A percentile compares a stretch with the other conserved stretches of the same genome.
phyloP scores from a whole-genome alignment of 2,329 filamentous ascomycete species.

The Cladosporium sp. region DNA sequence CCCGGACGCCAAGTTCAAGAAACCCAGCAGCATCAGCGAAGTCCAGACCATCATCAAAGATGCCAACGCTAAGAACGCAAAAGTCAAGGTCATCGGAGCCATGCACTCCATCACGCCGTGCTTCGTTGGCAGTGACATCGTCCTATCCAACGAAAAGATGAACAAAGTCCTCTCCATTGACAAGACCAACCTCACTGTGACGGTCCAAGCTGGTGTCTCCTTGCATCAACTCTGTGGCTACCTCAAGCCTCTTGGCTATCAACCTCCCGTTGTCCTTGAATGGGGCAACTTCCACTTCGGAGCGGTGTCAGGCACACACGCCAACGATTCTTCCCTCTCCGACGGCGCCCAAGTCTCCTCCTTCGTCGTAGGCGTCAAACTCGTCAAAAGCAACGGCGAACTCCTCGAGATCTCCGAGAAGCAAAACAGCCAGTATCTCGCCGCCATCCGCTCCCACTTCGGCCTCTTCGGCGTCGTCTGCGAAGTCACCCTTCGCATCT shows the following conservation, averaged over 20 bases:
- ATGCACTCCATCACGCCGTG: slow-evolving; percentile 23
- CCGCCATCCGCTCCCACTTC: slow-evolving; percentile 22
- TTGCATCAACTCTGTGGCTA: slow-evolving; percentile 20
- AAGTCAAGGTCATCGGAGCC: slow-evolving; percentile 23
- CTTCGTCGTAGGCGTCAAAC: slow-evolving; percentile 23
- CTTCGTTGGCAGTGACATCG: slow-evolving; percentile 19
- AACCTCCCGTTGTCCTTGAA: slow-evolving; percentile 23
- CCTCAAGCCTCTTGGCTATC: slow-evolving; percentile 21
- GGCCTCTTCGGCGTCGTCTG: slow-evolving; percentile 23
- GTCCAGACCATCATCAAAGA: slow-evolving; percentile 21
- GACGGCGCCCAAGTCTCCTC: slow-evolving; percentile 18
- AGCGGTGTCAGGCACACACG: slow-evolving; percentile 18
- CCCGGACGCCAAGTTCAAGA: slow-evolving; percentile 22
- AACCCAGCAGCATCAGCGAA: slow-evolving; percentile 14
- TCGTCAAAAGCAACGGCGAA: slow-evolving; percentile 15
- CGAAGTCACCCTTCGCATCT: slow-evolving; percentile 21
- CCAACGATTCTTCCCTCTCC: slow-evolving; percentile 21
- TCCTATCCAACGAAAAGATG: slow-evolving; percentile 20
- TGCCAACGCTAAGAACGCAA: slow-evolving; percentile 14
- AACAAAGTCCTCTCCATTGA: slow-evolving; percentile 13
- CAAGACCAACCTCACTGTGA: slow-evolving; percentile 20
- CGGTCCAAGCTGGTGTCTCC: slow-evolving; percentile 20
- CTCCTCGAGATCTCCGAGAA: slow-evolving; percentile 21
- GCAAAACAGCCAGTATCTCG: slow-evolving; percentile 17
- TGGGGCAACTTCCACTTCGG: slow-evolving; percentile 25